phyloP scores from a whole-genome alignment of 257 asterid genomes.

The Solanum microdontum region DNA sequence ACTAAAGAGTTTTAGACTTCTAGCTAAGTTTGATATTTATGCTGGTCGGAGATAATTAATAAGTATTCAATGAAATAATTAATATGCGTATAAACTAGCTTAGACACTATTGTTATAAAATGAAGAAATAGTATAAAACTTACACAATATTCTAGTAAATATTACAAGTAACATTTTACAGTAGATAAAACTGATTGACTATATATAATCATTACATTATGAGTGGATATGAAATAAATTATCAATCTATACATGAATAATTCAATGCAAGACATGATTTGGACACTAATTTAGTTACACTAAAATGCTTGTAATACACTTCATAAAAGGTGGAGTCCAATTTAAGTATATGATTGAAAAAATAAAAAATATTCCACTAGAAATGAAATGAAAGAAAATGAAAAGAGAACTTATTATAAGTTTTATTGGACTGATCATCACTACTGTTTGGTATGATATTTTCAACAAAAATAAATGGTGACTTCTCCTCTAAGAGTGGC shows the following conservation, averaged over 20 bases:
- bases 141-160: background rate
- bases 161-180: background rate
- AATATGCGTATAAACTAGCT: too few relatives aligned
- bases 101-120: background rate
- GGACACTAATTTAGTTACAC: background rate
- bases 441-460: slow-evolving; percentile 1
- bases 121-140: background rate
- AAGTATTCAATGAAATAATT: too few relatives aligned
- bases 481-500: slow-evolving; percentile 6
- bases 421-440: background rate
- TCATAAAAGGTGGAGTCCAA: slow-evolving; percentile 2
- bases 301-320: slow-evolving; percentile 1
- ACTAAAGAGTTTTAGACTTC: too few relatives aligned
- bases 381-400: background rate
- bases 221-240: background rate
- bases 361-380: background rate
- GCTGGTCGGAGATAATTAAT: too few relatives aligned
- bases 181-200: too few relatives aligned
- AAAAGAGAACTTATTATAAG: background rate
- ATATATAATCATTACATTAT: background rate
- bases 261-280: background rate
- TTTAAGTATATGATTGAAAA: background rate
- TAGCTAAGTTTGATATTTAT: too few relatives aligned
- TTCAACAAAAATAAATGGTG: background rate
- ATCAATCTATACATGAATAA: background rate